Evolutionary conservation across 345 rosid genomes (phyloP).

Genomic region (Salix purpurea): DNA sequence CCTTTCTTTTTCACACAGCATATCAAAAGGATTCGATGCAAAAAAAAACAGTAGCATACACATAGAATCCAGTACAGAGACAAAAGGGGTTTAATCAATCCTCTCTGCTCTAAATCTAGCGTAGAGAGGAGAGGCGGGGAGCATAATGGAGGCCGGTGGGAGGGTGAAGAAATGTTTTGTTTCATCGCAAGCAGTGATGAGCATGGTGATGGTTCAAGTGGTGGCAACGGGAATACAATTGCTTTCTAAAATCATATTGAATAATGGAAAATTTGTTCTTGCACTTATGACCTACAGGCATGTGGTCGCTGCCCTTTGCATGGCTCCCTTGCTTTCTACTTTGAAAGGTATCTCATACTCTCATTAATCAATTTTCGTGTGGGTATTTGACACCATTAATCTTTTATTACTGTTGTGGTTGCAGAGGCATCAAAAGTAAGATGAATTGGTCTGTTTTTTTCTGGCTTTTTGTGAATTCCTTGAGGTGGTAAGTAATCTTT

Average conservation of each 20-base stretch:
- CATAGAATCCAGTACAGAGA: too few relatives aligned
- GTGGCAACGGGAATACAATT: constrained; percentile 39
- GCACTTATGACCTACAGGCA: constrained; percentile 48
- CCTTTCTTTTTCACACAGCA: too few relatives aligned
- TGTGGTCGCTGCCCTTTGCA: constrained; percentile 38
- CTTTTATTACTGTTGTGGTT: neutral
- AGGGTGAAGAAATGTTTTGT: constrained; percentile 6
- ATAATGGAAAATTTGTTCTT: constrained; percentile 37
- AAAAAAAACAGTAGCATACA: too few relatives aligned
- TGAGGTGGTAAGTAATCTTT: constrained; percentile 32
- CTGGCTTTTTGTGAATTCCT: constrained; percentile 42
- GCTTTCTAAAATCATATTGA: constrained; percentile 34
- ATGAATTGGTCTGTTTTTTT: constrained; percentile 26
- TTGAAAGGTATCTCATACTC: constrained; percentile 32
- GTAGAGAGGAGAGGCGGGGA: too few relatives aligned
- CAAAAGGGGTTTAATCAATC: too few relatives aligned
- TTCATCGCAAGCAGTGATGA: constrained; percentile 17
- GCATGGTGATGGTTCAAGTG: constrained; percentile 46
- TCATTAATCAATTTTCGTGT: neutral
- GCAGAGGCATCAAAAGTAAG: constrained; percentile 26
- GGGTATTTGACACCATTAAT: neutral
- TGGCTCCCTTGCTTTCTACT: constrained; percentile 45
- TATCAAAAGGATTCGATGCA: too few relatives aligned
- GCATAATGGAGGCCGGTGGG: neutral
- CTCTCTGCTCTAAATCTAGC: too few relatives aligned